Conservation (phyloP, 1,284 basidiomycete genomes). For the Fomitopsis pinicola region DNA sequence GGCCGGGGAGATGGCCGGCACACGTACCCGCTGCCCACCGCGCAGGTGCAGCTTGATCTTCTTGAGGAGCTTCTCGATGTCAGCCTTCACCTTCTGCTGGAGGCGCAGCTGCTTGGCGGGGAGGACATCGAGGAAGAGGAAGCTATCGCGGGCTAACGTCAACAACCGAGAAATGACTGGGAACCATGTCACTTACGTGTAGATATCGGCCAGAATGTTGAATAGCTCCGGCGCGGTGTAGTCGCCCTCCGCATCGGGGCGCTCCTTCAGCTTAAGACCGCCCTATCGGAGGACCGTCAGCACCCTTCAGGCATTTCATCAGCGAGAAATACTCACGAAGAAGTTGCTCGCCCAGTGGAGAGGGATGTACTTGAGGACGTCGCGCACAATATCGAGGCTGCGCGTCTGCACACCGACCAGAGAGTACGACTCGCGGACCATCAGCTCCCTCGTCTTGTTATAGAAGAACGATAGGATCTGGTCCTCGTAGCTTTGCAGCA, state of each 20-base stretch:
- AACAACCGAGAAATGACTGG: neutral
- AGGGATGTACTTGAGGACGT: constrained; percentile 65
- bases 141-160: constrained; percentile 34
- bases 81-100: constrained; percentile 43
- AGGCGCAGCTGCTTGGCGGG: constrained; percentile 50
- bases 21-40: constrained; percentile 15
- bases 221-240: constrained; percentile 63
- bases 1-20: constrained; percentile 23
- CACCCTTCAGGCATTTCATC: neutral
- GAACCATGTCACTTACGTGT: constrained; percentile 43
- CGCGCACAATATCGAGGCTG: constrained; percentile 65
- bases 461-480: constrained; percentile 58
- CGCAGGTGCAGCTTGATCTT: constrained; percentile 44
- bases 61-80: constrained; percentile 48
- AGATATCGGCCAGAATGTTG: constrained; percentile 61
- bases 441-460: constrained; percentile 52
- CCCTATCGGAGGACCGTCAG: constrained; percentile 38
- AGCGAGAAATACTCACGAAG: constrained; percentile 42
- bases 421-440: constrained; percentile 47
- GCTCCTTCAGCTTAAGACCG: constrained; percentile 70
- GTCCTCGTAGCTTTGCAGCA: constrained; percentile 41
- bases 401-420: constrained; percentile 46
- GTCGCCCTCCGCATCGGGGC: constrained; percentile 43
- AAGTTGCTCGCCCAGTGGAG: constrained; percentile 61
- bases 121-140: constrained; percentile 71